Evolutionary conservation across 2,329 filamentous ascomycete genomes (phyloP).

Genomic region (Aspergillus flavus): DNA sequence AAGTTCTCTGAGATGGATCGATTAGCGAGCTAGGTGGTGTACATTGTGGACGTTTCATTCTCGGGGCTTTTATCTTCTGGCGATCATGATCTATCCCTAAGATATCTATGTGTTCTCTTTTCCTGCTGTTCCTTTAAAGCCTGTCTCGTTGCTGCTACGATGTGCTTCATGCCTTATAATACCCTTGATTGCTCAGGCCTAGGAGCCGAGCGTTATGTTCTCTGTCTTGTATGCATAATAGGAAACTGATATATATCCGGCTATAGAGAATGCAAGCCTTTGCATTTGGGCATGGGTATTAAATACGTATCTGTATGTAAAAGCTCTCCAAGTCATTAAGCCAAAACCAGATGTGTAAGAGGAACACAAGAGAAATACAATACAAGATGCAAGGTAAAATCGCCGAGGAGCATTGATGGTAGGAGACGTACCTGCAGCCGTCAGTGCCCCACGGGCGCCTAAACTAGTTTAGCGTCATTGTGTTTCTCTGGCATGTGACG

Average conservation of each 20-base stretch:
- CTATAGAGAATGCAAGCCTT: neutral
- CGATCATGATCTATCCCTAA: constrained; percentile 18
- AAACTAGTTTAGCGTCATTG: constrained; percentile 12
- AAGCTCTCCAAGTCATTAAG: neutral
- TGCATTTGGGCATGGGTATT: neutral
- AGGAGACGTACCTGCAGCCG: neutral
- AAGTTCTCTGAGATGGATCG: constrained; percentile 21
- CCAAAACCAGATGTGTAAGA: neutral
- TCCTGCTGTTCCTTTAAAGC: neutral
- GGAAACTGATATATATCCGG: constrained; percentile 1
- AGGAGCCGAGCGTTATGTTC: neutral
- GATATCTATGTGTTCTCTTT: constrained; percentile 7
- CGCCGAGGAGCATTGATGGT: too few species aligned
- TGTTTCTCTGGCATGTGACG: constrained; percentile 15
- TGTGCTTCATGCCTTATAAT: constrained; percentile 6
- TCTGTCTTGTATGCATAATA: constrained; percentile 2
- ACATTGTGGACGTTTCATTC: constrained; percentile 15
- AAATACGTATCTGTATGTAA: neutral
- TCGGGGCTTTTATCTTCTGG: constrained; percentile 26
- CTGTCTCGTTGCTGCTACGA: neutral
- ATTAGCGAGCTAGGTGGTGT: constrained; percentile 27
- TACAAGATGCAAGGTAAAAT: neutral
- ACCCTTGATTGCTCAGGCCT: neutral
- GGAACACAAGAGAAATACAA: neutral
- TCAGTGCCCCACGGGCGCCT: neutral